A percentile compares a stretch with the other conserved stretches of the same genome.
Evolutionary conservation across 2,329 filamentous ascomycete genomes (phyloP).

Genomic region (Phaeosphaeriaceae sp.): DNA sequence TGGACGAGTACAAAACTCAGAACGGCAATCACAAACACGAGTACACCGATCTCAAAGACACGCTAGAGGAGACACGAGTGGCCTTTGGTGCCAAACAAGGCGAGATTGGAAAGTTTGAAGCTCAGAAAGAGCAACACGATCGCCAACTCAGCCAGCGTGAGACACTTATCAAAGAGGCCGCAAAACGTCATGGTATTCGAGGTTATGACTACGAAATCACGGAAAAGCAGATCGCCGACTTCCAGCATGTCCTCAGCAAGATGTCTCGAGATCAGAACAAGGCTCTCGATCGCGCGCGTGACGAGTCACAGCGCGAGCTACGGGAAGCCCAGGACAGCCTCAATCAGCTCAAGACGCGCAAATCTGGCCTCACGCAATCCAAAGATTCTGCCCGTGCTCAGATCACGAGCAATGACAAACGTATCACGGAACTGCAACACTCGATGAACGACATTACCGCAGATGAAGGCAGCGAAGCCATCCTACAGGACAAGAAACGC

Average conservation of each 20-base stretch:
- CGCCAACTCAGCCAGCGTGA: constrained; percentile 75
- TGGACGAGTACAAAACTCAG: constrained; percentile 70
- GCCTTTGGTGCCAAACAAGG: constrained; percentile 56
- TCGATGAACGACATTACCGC: constrained; percentile 76
- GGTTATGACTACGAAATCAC: constrained; percentile 83
- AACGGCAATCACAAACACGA: constrained; percentile 67
- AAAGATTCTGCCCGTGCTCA: constrained; percentile 77
- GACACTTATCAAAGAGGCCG: constrained; percentile 78
- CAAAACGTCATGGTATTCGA: constrained; percentile 77
- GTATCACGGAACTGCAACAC: constrained; percentile 69
- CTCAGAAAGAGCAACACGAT: constrained; percentile 87
- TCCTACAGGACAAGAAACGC: constrained; percentile 75
- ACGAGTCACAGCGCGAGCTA: constrained; percentile 76
- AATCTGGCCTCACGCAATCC: constrained; percentile 74
- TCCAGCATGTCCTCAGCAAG: constrained; percentile 78
- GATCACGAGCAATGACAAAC: constrained; percentile 76
- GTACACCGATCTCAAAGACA: constrained; percentile 68
- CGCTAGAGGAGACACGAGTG: constrained; percentile 56
- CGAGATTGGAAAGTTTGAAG: constrained; percentile 79
- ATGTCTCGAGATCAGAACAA: constrained; percentile 79
- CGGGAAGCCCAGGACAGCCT: constrained; percentile 75
- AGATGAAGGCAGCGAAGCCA: constrained; percentile 83
- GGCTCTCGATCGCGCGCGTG: constrained; percentile 75
- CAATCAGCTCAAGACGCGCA: constrained; percentile 75
- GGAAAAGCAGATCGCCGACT: constrained; percentile 75